A percentile compares a stretch with the other conserved stretches of the same genome.
Evolutionary conservation across 331 rosid genomes (phyloP).

Genomic region (Cydonia oblonga): DNA sequence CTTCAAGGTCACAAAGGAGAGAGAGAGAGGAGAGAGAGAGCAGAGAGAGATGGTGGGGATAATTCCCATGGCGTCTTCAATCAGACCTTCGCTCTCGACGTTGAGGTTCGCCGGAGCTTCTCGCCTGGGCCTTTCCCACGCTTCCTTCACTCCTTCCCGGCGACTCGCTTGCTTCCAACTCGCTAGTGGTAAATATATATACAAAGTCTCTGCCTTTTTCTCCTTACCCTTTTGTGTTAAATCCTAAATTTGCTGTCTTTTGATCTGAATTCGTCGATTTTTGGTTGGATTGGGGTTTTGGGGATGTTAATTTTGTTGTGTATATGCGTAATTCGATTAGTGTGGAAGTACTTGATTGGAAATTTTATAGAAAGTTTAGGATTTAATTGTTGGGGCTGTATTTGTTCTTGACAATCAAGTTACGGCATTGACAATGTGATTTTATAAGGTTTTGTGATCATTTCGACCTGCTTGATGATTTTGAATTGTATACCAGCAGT

Average conservation of each 20-base stretch:
- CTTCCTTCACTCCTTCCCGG: slow-evolving; percentile 35
- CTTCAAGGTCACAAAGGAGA: not conserved
- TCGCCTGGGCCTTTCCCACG: slow-evolving; percentile 28
- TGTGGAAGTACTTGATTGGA: not conserved
- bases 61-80: slow-evolving; percentile 63
- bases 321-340: not conserved
- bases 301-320: not conserved
- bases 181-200: slow-evolving; percentile 25
- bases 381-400: not conserved
- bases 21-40: slow-evolving; percentile 2
- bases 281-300: not conserved
- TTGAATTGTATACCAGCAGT: slow-evolving; percentile 40
- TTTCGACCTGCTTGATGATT: slow-evolving; percentile 8
- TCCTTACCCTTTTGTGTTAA: not conserved
- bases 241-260: not conserved
- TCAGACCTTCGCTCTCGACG: slow-evolving; percentile 59
- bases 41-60: slow-evolving; percentile 40
- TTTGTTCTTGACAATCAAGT: not conserved
- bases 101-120: slow-evolving; percentile 30
- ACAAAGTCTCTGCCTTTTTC: not conserved
- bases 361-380: not conserved
- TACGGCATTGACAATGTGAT: not conserved
- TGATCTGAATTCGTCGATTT: not conserved
- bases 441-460: not conserved
- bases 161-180: slow-evolving; percentile 30